Conservation (phyloP, 441 rosid genomes). For the Pelargonium citronellum region DNA sequence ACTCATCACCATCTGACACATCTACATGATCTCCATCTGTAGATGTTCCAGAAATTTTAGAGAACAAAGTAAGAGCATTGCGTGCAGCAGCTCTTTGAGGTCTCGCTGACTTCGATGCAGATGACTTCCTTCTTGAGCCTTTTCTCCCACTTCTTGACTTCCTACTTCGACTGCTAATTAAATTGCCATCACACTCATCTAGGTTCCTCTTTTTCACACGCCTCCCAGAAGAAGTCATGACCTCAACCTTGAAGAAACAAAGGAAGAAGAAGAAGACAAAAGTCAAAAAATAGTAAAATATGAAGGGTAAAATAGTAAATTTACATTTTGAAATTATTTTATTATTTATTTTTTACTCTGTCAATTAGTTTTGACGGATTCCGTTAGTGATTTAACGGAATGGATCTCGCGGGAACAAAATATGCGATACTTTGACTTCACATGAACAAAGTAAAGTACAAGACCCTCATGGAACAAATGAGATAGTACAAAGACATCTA, state of each 20-base stretch:
- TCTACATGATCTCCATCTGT: conserved; percentile 72
- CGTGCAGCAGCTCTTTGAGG: conserved; percentile 96
- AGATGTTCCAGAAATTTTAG: conserved; percentile 73
- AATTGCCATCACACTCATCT: conserved; percentile 58
- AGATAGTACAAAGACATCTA: no score
- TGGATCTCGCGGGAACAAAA: no score
- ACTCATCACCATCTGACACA: conserved; percentile 47
- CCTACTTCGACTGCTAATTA: conserved; percentile 37
- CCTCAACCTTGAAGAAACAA: conserved; percentile 40
- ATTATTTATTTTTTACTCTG: no score
- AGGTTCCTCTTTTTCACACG: conserved; percentile 82
- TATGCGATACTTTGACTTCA: no score
- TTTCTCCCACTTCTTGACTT: conserved; percentile 53
- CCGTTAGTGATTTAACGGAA: no score
- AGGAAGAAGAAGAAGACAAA: not conserved
- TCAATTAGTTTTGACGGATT: no score
- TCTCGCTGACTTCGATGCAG: conserved; percentile 63
- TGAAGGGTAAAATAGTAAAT: no score
- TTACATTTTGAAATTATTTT: no score
- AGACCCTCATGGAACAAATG: no score
- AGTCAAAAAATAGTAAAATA: not conserved
- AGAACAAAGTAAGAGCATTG: conserved; percentile 79
- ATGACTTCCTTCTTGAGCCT: conserved; percentile 51
- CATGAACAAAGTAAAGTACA: no score
- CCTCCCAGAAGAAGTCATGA: conserved; percentile 93